phyloP scores from a whole-genome alignment of 129 eudicot genomes.

The Flaveria sonorensis region DNA sequence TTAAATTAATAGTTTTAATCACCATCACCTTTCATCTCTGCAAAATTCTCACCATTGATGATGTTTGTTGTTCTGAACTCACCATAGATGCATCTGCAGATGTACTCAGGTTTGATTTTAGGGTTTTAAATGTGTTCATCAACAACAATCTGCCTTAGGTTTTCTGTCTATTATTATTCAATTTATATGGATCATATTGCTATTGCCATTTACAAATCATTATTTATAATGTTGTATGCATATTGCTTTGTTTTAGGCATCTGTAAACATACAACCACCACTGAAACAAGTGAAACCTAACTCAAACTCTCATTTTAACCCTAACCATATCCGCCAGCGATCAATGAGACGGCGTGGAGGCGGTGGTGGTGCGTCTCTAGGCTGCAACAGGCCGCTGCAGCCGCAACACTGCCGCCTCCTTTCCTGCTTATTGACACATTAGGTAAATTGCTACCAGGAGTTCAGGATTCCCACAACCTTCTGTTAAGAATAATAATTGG shows the following conservation, averaged over 20 bases:
- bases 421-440: constrained; percentile 45
- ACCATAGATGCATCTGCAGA: constrained; percentile 42
- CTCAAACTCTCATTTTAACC: constrained; percentile 39
- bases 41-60: background rate
- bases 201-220: background rate
- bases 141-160: background rate
- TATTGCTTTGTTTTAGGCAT: constrained; percentile 39
- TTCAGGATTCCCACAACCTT: constrained; percentile 35
- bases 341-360: constrained; percentile 43
- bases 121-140: background rate
- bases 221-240: background rate
- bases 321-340: constrained; percentile 33
- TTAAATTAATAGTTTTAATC: too few relatives aligned
- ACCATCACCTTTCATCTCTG: too few relatives aligned
- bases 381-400: constrained; percentile 37
- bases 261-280: constrained; percentile 47
- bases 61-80: constrained; percentile 8
- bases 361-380: constrained; percentile 40
- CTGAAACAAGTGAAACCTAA: constrained; percentile 45
- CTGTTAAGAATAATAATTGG: constrained; percentile 41
- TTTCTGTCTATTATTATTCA: background rate
- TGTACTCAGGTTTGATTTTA: constrained; percentile 39
- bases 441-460: constrained; percentile 45
- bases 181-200: background rate
- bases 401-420: constrained; percentile 48